phyloP scores from a whole-genome alignment of 345 rosid genomes.

The Gossypium ekmanianum region DNA sequence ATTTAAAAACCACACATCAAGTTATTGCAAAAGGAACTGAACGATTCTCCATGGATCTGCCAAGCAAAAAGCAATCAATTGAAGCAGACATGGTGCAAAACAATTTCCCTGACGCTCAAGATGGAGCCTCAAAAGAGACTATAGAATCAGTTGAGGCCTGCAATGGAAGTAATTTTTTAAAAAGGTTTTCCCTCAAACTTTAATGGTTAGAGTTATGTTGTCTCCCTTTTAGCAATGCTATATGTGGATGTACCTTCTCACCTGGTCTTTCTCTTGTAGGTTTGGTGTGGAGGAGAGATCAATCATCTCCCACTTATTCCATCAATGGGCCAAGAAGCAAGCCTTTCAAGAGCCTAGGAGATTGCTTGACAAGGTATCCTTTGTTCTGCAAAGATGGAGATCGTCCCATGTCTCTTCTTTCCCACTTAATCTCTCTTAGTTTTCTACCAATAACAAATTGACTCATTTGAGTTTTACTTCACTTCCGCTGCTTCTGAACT shows the following conservation, averaged over 20 bases:
- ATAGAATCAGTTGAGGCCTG: slow-evolving; percentile 32
- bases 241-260: not conserved
- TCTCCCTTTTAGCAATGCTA: slow-evolving; percentile 6
- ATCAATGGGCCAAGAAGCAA: slow-evolving; percentile 87
- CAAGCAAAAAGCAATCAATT: slow-evolving; percentile 30
- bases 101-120: slow-evolving; percentile 28
- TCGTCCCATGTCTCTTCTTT: not conserved
- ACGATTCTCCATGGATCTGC: slow-evolving; percentile 17
- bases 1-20: slow-evolving; percentile 36
- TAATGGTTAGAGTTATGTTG: slow-evolving; percentile 7
- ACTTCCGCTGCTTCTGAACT: not conserved
- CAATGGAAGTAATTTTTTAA: slow-evolving; percentile 61
- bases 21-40: slow-evolving; percentile 31
- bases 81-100: slow-evolving; percentile 23
- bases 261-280: slow-evolving; percentile 34
- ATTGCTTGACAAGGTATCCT: slow-evolving; percentile 67
- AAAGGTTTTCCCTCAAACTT: slow-evolving; percentile 48
- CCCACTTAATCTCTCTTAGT: not conserved
- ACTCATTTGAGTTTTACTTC: not conserved
- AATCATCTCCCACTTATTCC: slow-evolving; percentile 82
- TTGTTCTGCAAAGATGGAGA: not conserved
- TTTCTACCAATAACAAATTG: not conserved
- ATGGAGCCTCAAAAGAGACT: slow-evolving; percentile 37
- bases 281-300: slow-evolving; percentile 74
- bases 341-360: slow-evolving; percentile 89